Evolutionary conservation across 768 basidiomycete genomes (phyloP).

Genomic region (Suillus bovinus): DNA sequence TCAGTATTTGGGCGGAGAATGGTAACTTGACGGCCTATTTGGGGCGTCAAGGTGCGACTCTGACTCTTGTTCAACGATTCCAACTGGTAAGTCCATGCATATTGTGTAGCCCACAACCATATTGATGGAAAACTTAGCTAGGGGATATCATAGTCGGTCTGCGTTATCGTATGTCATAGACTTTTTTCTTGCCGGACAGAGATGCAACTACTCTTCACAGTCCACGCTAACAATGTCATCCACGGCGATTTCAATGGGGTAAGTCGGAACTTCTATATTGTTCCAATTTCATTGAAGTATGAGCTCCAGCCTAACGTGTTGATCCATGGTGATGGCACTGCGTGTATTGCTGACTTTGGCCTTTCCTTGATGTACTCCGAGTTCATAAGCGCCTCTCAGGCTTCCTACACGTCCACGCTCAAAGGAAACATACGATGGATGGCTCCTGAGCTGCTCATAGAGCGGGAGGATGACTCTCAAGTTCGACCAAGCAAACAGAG

Average conservation of each 20-base stretch:
- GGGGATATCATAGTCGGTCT: not conserved
- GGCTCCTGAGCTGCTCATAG: slow-evolving; percentile 37
- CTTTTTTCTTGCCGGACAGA: not conserved
- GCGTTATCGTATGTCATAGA: not conserved
- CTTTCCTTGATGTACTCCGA: slow-evolving; percentile 42
- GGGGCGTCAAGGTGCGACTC: not conserved
- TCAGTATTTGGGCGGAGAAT: slow-evolving; percentile 27
- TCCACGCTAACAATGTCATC: not conserved
- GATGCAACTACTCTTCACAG: not conserved
- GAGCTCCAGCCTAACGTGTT: slow-evolving; percentile 44
- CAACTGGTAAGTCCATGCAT: slow-evolving; percentile 14
- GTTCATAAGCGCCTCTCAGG: slow-evolving; percentile 20
- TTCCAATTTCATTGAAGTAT: not conserved
- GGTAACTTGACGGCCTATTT: slow-evolving; percentile 23
- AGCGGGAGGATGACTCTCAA: not conserved
- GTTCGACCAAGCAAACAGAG: slow-evolving; percentile 16
- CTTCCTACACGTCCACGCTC: not conserved
- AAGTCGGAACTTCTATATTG: not conserved
- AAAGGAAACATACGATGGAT: slow-evolving; percentile 45
- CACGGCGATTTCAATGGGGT: slow-evolving; percentile 14
- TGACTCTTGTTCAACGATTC: slow-evolving; percentile 1
- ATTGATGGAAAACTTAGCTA: not conserved
- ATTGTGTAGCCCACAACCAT: not conserved
- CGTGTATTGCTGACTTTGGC: slow-evolving; percentile 48
- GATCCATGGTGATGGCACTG: slow-evolving; percentile 41